Conservation (phyloP, 345 rosid genomes). For the Lepidium aucheri region DNA sequence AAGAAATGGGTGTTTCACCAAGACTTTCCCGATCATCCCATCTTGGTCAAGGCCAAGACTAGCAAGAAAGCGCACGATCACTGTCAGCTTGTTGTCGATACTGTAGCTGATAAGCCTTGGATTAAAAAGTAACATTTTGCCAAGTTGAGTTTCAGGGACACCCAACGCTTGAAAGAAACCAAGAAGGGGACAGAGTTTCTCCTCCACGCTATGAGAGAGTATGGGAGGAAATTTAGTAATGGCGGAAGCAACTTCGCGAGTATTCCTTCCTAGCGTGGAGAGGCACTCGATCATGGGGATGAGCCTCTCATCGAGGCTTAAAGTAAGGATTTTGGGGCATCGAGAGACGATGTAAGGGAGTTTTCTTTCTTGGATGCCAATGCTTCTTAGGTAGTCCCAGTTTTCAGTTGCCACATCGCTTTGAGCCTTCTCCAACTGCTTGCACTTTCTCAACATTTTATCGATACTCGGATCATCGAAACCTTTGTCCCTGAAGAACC, state of each 20-base stretch:
- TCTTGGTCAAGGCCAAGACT: constrained; percentile 49
- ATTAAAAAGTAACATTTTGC: constrained; percentile 55
- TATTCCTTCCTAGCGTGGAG: constrained; percentile 41
- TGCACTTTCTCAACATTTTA: constrained; percentile 57
- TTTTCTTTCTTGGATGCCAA: constrained; percentile 66
- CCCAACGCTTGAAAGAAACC: constrained; percentile 77
- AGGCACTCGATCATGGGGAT: constrained; percentile 68
- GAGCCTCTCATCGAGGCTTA: constrained; percentile 54
- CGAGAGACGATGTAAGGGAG: constrained; percentile 52
- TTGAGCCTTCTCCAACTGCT: constrained; percentile 47
- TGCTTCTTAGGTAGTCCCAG: constrained; percentile 52
- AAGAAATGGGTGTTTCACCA: constrained; percentile 58
- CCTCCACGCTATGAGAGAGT: constrained; percentile 69
- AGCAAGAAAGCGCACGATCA: constrained; percentile 49
- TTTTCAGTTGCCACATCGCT: constrained; percentile 59
- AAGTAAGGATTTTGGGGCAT: constrained; percentile 67
- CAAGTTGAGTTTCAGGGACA: constrained; percentile 64
- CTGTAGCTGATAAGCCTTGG: constrained; percentile 77
- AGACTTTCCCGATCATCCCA: constrained; percentile 57
- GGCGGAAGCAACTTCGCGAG: constrained; percentile 55
- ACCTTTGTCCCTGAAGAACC: constrained; percentile 64
- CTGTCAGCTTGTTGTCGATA: constrained; percentile 54
- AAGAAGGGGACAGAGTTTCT: constrained; percentile 77
- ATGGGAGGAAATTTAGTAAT: constrained; percentile 62
- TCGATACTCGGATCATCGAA: constrained; percentile 47